A percentile compares a stretch with the other conserved stretches of the same genome.
phyloP scores from a whole-genome alignment of 805 yeast species.

The Candida andamanensis region DNA sequence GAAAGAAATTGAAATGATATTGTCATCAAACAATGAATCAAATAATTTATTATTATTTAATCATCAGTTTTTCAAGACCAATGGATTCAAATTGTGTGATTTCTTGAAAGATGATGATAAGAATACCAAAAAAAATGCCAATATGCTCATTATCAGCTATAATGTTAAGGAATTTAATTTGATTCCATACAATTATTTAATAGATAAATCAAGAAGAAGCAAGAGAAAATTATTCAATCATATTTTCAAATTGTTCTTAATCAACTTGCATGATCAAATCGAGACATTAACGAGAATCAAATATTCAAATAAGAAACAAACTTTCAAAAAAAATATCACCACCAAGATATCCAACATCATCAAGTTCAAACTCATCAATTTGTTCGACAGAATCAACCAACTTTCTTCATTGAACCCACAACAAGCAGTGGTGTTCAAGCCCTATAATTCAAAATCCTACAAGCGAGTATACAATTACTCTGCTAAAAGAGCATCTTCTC shows the following conservation, averaged over 20 bases:
- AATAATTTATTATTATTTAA: conserved; percentile 18
- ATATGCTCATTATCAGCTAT: conserved; percentile 19
- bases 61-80: conserved; percentile 23
- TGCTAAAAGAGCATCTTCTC: background rate
- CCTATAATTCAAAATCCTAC: conserved; percentile 5
- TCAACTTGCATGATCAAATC: conserved; percentile 34
- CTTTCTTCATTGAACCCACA: conserved; percentile 20
- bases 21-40: conserved; percentile 17
- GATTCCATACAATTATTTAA: conserved; percentile 29
- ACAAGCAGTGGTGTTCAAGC: conserved; percentile 13
- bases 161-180: conserved; percentile 27
- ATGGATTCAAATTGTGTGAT: conserved; percentile 28
- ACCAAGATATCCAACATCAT: conserved; percentile 24
- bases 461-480: conserved; percentile 13
- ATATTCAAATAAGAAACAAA: conserved; percentile 25
- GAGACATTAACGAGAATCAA: conserved; percentile 33
- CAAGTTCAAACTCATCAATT: conserved; percentile 21
- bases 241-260: conserved; percentile 30
- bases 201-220: conserved; percentile 8
- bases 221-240: conserved; percentile 22
- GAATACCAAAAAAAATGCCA: conserved; percentile 1
- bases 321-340: conserved; percentile 24
- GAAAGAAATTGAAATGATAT: conserved; percentile 23
- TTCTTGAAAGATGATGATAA: conserved; percentile 8
- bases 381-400: conserved; percentile 14